Evolutionary conservation across 805 yeast species (phyloP).

Genomic region (Yarrowia yakushimensis): DNA sequence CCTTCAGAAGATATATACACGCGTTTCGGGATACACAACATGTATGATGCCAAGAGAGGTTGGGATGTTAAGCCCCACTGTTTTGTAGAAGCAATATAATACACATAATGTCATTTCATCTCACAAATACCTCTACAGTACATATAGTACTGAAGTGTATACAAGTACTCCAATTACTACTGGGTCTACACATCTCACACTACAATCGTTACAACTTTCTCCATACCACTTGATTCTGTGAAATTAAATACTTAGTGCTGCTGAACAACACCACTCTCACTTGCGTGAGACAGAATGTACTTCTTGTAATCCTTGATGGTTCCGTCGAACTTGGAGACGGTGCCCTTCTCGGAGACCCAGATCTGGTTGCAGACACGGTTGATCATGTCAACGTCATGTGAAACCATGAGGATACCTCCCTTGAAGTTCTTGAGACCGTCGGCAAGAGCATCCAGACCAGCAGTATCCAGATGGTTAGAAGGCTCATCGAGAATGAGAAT

Average conservation of each 20-base stretch:
- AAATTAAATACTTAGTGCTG: constrained; percentile 51
- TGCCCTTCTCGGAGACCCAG: constrained; percentile 90
- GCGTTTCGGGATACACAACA: too few relatives aligned
- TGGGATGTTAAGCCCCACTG: too few relatives aligned
- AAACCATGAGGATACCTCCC: constrained; percentile 97
- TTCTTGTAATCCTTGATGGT: constrained; percentile 84
- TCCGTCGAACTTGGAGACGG: constrained; percentile 75
- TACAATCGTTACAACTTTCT: too few relatives aligned
- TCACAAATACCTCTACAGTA: too few relatives aligned
- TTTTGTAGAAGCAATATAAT: too few relatives aligned
- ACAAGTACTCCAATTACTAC: too few relatives aligned
- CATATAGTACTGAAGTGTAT: too few relatives aligned
- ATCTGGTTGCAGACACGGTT: constrained; percentile 86
- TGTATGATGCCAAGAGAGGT: too few relatives aligned
- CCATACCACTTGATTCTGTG: background rate
- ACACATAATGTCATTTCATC: too few relatives aligned
- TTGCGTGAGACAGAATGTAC: constrained; percentile 75
- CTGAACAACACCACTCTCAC: constrained; percentile 84
- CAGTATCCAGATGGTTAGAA: constrained; percentile 95
- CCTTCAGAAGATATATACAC: too few relatives aligned
- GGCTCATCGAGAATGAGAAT: constrained; percentile 94
- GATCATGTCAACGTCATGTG: constrained; percentile 93
- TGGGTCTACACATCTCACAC: too few relatives aligned
- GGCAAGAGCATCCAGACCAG: constrained; percentile 93
- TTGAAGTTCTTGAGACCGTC: constrained; percentile 83